Evolutionary conservation across 2,329 filamentous ascomycete genomes (phyloP), one percentile per base, ranked within the genome.

Genomic region (Monosporascus sp.): DNA sequence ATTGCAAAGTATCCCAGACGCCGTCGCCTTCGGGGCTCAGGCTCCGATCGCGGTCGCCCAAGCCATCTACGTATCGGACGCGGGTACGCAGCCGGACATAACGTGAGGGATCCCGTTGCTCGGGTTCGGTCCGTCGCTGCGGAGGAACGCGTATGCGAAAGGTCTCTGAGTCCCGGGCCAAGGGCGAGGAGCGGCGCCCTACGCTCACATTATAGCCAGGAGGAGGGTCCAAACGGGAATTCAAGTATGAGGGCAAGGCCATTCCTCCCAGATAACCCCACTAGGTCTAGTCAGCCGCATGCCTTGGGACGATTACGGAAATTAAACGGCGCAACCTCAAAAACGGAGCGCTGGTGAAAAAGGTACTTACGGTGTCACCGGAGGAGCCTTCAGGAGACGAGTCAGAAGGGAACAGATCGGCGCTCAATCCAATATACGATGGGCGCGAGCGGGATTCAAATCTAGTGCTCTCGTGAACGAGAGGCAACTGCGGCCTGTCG

Each of bases 41-140:
- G 69, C 91, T 96, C 61, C 91, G 84, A 58, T 90, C 83, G 54
- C 91, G 87, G 70, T 96, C 91, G 38, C 91, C 91, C 17, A 96
- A 80, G 4, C 91, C 91, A 69, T 95, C 86, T 1, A 87, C 41
- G 37, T 54, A 55, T 48, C 56, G 27, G 27, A 50, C 55, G 19
- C 41, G 54, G 34, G 56, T 53, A 31, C 55, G 43, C 5, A 11
- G 34, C 9, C 48, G 50, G n/a, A 44, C 5, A 14, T 40, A 31
- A 20, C 24, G 38, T 17, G 46, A 46, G 22, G 27, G 38, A 9
- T 53, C 55, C 27, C 59, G 48, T 22, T 34, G 41, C 37, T 38
- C 45, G 31, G 20, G 53, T 37, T 40, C 38, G 24, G 19, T 9
- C 48, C 43, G 43, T 31, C 27, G 43, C 34, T 27, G 49, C 17